A percentile compares a stretch with the other conserved stretches of the same genome.
Conservation (phyloP, 495 filamentous ascomycete genomes). For the Xylaria grammica region DNA sequence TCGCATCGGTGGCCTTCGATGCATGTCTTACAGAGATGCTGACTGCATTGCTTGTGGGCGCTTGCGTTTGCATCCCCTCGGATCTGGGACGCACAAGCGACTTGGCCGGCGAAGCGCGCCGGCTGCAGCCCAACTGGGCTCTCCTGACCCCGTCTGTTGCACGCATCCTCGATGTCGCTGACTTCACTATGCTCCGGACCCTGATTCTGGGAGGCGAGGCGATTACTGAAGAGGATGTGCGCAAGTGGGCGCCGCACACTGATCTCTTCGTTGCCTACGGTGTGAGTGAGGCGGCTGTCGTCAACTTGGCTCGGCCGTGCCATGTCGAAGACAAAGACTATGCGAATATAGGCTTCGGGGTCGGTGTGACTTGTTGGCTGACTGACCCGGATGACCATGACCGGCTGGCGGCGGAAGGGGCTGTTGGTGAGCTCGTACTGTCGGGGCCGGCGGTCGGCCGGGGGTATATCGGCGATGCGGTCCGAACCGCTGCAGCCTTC, state of each 20-base stretch:
- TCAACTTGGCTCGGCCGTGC: conserved; percentile 5
- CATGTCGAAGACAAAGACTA: conserved; percentile 14
- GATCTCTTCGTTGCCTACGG: conserved; percentile 62
- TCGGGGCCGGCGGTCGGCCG: conserved; percentile 39
- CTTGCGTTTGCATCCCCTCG: neutral
- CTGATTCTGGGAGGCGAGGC: conserved; percentile 61
- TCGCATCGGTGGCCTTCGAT: conserved; percentile 5
- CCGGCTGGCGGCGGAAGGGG: conserved; percentile 50
- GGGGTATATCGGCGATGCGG: conserved; percentile 40
- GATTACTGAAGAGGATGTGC: conserved; percentile 55
- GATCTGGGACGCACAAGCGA: neutral
- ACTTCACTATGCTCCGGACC: conserved; percentile 50
- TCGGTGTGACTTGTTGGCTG: conserved; percentile 54
- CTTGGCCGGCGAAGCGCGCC: neutral
- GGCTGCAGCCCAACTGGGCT: conserved; percentile 31
- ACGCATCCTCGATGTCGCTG: conserved; percentile 36
- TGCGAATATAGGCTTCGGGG: conserved; percentile 47
- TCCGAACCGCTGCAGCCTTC: conserved; percentile 36
- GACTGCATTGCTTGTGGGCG: neutral
- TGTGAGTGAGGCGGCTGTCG: conserved; percentile 37
- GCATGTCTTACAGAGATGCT: neutral
- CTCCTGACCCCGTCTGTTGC: conserved; percentile 44
- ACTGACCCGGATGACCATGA: conserved; percentile 55
- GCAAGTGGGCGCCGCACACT: conserved; percentile 55
- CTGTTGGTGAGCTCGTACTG: conserved; percentile 40